Evolutionary conservation across 495 filamentous ascomycete species (phyloP), one percentile per base, ranked within the genome.

Genomic region (Podospora comata): DNA sequence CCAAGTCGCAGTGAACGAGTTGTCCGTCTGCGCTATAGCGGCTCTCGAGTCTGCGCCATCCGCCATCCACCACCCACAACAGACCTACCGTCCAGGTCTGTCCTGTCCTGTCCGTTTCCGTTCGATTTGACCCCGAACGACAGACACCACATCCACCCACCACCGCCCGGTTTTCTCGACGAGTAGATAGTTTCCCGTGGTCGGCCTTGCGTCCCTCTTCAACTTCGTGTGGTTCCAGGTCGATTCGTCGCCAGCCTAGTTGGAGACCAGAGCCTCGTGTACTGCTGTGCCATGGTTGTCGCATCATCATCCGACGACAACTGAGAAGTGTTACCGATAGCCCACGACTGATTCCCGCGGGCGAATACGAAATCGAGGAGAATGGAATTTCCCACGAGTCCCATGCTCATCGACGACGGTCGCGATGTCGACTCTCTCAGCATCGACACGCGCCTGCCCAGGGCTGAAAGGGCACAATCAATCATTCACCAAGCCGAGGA

Each of bases 391-490:
- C 65, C 34, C 19, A 58, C 56, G 53, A 60, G 54, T 3, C 67
- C 75, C 27, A 68, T 69, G 60, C 55, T 72, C 54, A 68, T 74
- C 69, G 67, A 74, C 65, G 60, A 72, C 27, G 77, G 70, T 66
- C 68, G 69, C 39, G 76, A 65, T 56, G 67, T 32, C 68, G 69
- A 73, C 20, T n/a, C 75, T n/a, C 73, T 75, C 27, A 70, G 70
- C n/a, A 67, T 75, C 62, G 73, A 79, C 55, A 71, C 77, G 15
- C 71, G 72, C 6, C 54, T 73, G 23, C 64, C 74, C 16, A 55
- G 75, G 48, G 44, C 66, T 65, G 74, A 76, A 59, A 56, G 76
- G 32, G 56, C 72, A 18, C 72, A 72, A 65, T 70, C 76, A 27
- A 72, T 73, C 60, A 70, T 80, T 6, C 27, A 44, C 32, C n/a